Conservation (phyloP, 371 early-diverging fungal species). For the Apophysomyces variabilis region DNA sequence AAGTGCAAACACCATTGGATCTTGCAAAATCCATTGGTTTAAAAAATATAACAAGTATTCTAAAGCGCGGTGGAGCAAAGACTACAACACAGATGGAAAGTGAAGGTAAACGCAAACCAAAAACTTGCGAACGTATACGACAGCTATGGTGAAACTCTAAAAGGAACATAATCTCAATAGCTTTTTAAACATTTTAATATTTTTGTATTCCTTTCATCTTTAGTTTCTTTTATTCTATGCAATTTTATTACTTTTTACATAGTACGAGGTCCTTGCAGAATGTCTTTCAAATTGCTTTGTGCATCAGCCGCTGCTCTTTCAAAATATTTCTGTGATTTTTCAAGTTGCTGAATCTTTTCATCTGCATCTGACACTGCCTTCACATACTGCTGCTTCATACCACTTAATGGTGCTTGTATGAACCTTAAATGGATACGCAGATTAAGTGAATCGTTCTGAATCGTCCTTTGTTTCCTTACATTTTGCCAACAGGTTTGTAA, state of each 20-base stretch:
- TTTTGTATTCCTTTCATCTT: slow-evolving; percentile 65
- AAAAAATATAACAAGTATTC: slow-evolving; percentile 31
- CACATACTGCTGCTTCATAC: slow-evolving; percentile 60
- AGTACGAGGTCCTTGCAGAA: slow-evolving; percentile 58
- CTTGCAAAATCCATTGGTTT: slow-evolving; percentile 39
- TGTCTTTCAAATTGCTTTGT: slow-evolving; percentile 69
- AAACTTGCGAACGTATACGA: slow-evolving; percentile 22
- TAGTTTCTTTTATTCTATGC: slow-evolving; percentile 71
- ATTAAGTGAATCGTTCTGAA: background rate
- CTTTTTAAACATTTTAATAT: background rate
- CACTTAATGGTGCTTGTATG: slow-evolving; percentile 62
- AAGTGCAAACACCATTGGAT: slow-evolving; percentile 45
- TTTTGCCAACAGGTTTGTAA: slow-evolving; percentile 80
- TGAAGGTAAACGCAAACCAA: background rate
- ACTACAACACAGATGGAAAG: slow-evolving; percentile 49
- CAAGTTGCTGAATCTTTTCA: slow-evolving; percentile 64
- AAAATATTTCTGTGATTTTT: slow-evolving; percentile 79
- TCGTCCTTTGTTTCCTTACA: slow-evolving; percentile 45
- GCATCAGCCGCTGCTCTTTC: slow-evolving; percentile 71
- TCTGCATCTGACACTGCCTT: slow-evolving; percentile 49
- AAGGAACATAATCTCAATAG: background rate
- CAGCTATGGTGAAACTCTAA: slow-evolving; percentile 1
- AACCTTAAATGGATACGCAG: slow-evolving; percentile 47
- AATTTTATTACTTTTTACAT: slow-evolving; percentile 29
- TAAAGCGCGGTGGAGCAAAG: slow-evolving; percentile 37